Evolutionary conservation across 2,329 filamentous ascomycete species (phyloP).

Genomic region (Alternaria novae-zelandiae): DNA sequence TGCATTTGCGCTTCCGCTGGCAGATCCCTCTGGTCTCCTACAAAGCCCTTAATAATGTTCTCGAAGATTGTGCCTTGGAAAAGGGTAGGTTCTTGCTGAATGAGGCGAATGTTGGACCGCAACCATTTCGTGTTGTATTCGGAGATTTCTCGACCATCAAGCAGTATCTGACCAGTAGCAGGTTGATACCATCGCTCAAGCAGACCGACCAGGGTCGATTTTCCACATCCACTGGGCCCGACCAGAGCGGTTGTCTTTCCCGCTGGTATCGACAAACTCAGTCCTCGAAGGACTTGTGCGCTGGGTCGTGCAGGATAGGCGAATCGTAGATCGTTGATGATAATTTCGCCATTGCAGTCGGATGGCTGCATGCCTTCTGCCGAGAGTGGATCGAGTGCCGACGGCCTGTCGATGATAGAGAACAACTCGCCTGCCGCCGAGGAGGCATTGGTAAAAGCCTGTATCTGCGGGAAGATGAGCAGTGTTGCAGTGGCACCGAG

Average conservation of each 20-base stretch:
- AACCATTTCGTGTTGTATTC: constrained; percentile 55
- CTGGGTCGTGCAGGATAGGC: constrained; percentile 87
- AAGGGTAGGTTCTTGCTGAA: constrained; percentile 54
- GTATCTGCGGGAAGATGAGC: constrained; percentile 12
- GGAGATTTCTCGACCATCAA: constrained; percentile 69
- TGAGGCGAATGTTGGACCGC: constrained; percentile 71
- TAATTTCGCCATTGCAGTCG: constrained; percentile 56
- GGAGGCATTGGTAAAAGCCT: constrained; percentile 21
- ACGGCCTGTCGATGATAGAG: constrained; percentile 14
- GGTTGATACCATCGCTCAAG: constrained; percentile 93
- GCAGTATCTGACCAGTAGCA: constrained; percentile 69
- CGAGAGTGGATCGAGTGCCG: constrained; percentile 17
- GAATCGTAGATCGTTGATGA: constrained; percentile 81
- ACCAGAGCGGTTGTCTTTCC: constrained; percentile 62
- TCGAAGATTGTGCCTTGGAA: constrained; percentile 56
- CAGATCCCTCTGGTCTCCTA: not conserved
- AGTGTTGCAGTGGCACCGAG: constrained; percentile 70
- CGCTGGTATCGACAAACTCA: constrained; percentile 56
- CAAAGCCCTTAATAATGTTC: constrained; percentile 56
- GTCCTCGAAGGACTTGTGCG: constrained; percentile 73
- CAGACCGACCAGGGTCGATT: constrained; percentile 89
- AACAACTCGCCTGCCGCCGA: constrained; percentile 21
- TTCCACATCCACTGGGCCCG: constrained; percentile 81
- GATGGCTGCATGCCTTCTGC: constrained; percentile 10
- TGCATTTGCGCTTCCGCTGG: not conserved